Conservation (phyloP, 2,329 filamentous ascomycete species). For the Emmonsiellopsis sp. region DNA sequence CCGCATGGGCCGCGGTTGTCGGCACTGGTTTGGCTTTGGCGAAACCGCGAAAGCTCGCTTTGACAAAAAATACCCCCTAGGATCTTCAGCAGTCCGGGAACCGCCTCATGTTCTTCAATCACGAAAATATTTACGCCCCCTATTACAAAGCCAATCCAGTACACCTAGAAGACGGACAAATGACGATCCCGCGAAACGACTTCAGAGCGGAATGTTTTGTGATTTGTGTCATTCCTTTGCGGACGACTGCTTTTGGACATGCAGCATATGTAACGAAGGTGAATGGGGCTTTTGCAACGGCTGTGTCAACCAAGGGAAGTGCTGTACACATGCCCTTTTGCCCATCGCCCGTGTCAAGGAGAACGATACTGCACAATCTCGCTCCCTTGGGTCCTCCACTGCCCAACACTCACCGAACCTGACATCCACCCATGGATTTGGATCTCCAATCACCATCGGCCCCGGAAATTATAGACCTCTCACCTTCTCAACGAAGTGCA, state of each 20-base stretch:
- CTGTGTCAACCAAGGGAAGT: conserved; percentile 74
- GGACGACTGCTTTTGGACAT: conserved; percentile 85
- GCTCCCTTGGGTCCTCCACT: conserved; percentile 12
- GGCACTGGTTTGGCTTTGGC: conserved; percentile 83
- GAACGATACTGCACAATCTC: conserved; percentile 7
- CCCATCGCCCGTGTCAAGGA: conserved; percentile 57
- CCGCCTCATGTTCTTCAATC: conserved; percentile 44
- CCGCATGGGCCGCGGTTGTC: conserved; percentile 64
- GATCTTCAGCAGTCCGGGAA: conserved; percentile 31
- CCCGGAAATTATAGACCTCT: conserved; percentile 55
- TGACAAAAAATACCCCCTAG: conserved; percentile 41
- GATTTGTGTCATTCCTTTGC: conserved; percentile 63
- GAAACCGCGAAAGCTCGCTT: conserved; percentile 60
- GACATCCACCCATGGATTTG: conserved; percentile 18
- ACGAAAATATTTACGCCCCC: conserved; percentile 24
- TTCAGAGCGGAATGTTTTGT: conserved; percentile 80
- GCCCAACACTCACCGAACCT: conserved; percentile 13
- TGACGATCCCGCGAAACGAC: conserved; percentile 57
- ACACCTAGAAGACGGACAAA: conserved; percentile 44
- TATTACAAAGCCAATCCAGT: conserved; percentile 27
- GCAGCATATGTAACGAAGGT: conserved; percentile 75
- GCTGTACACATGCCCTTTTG: conserved; percentile 73
- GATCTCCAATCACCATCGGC: conserved; percentile 34
- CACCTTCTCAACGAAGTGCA: conserved; percentile 66
- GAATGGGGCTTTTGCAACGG: conserved; percentile 91